phyloP scores from a whole-genome alignment of 768 basidiomycete species.

The Podaxis sp. region DNA sequence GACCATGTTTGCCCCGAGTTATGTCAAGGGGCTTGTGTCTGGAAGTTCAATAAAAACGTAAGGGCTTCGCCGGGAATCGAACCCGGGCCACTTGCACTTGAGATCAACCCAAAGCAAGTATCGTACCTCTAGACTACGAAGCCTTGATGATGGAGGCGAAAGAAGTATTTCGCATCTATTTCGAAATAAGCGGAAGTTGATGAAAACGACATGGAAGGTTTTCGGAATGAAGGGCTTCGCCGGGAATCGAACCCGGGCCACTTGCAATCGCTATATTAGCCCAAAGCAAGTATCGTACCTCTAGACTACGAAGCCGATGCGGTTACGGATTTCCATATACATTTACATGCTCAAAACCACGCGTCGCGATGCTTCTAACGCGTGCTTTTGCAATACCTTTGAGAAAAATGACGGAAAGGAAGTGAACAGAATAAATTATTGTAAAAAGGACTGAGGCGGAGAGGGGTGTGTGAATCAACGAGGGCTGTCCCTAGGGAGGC shows the following conservation, averaged over 20 bases:
- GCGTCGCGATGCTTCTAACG: background rate
- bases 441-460: too few relatives aligned
- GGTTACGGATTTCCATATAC: background rate
- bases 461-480: constrained; percentile 2
- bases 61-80: constrained; percentile 45
- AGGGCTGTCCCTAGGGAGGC: background rate
- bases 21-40: background rate
- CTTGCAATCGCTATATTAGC: constrained; percentile 30
- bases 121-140: constrained; percentile 38
- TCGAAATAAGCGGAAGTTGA: background rate
- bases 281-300: constrained; percentile 53
- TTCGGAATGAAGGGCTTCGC: constrained; percentile 29
- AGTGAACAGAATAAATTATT: background rate
- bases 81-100: constrained; percentile 45
- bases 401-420: background rate
- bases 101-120: constrained; percentile 41
- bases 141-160: constrained; percentile 12
- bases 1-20: background rate
- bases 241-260: constrained; percentile 49
- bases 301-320: constrained; percentile 26
- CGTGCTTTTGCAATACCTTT: background rate
- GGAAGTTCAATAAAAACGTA: background rate
- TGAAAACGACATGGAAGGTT: background rate
- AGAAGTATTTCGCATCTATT: background rate
- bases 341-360: background rate